phyloP scores from a whole-genome alignment of 495 filamentous ascomycete genomes.

The Podospora tetraspora region DNA sequence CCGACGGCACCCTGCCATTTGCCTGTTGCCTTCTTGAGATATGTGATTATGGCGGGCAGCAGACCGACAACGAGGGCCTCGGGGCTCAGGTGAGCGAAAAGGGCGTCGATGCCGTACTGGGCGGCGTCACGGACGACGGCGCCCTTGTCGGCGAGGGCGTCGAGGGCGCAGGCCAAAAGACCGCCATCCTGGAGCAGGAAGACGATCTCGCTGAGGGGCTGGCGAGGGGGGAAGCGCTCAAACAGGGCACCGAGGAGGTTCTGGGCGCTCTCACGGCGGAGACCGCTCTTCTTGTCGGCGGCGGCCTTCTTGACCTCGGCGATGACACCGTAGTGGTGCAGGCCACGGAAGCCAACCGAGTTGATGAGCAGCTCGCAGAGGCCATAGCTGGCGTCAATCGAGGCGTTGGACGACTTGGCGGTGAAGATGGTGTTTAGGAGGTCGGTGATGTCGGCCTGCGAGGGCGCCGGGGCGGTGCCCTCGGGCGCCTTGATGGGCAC shows the following conservation, averaged over 20 bases:
- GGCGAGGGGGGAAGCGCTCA: constrained; percentile 75
- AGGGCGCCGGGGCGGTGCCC: constrained; percentile 51
- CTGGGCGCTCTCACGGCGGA: constrained; percentile 85
- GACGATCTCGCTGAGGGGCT: constrained; percentile 72
- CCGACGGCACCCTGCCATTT: constrained; percentile 97
- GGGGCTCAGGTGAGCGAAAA: constrained; percentile 70
- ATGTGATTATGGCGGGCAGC: constrained; percentile 64
- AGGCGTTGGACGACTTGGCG: constrained; percentile 75
- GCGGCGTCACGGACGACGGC: constrained; percentile 82
- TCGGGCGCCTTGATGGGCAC: constrained; percentile 32
- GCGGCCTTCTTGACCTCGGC: constrained; percentile 77
- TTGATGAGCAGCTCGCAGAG: constrained; percentile 74
- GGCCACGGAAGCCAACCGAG: constrained; percentile 70
- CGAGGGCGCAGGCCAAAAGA: constrained; percentile 66
- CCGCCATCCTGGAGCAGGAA: constrained; percentile 76
- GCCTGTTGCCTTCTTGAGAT: constrained; percentile 71
- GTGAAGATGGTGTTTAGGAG: constrained; percentile 71
- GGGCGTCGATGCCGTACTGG: constrained; percentile 87
- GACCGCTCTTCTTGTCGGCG: constrained; percentile 86
- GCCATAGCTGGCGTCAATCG: constrained; percentile 79
- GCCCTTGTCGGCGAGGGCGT: constrained; percentile 87
- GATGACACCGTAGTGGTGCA: constrained; percentile 67
- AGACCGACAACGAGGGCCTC: constrained; percentile 78
- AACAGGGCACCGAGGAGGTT: constrained; percentile 90
- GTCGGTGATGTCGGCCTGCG: constrained; percentile 64